These are phyloP conservation scores for Suhomyces choctaworum DNA, from an alignment of 1,139 yeast genomes.

Conservation along the genomic window DNA sequence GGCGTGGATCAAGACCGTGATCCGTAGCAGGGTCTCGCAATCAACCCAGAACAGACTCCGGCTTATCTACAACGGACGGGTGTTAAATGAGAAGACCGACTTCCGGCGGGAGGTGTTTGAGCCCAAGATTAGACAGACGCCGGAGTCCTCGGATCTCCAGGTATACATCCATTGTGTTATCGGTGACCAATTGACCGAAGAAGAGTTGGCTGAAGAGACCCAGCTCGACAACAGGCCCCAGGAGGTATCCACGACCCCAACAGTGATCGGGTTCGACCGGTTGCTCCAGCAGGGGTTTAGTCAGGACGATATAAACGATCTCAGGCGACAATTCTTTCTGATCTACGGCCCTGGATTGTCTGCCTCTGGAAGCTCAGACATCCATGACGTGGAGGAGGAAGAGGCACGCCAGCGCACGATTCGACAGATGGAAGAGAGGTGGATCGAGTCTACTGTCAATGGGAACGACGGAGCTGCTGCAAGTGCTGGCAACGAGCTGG, in stretches of 20 bases:
- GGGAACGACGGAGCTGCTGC: conserved; percentile 5
- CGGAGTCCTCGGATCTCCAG: conserved; percentile 7
- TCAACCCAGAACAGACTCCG: conserved; percentile 54
- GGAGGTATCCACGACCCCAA: conserved; percentile 59
- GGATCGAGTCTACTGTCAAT: conserved; percentile 81
- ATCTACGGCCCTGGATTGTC: conserved; percentile 51
- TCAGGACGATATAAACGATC: conserved; percentile 67
- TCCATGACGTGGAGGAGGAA: conserved; percentile 44
- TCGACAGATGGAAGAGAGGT: conserved; percentile 77
- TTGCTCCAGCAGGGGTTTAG: conserved; percentile 80
- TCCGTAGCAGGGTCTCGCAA: conserved; percentile 28
- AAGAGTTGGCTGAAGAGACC: conserved; percentile 65
- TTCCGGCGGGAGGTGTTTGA: conserved; percentile 51
- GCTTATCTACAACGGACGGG: conserved; percentile 73
- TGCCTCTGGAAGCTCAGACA: conserved; percentile 15
- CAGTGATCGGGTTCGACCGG: conserved; percentile 83
- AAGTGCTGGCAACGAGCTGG: not conserved
- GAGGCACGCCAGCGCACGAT: conserved; percentile 40
- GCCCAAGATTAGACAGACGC: conserved; percentile 18
- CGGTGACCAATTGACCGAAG: conserved; percentile 63
- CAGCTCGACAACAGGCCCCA: conserved; percentile 54
- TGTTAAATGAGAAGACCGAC: conserved; percentile 60
- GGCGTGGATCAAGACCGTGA: conserved; percentile 31
- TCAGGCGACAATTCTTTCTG: conserved; percentile 71
- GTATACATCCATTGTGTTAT: conserved; percentile 78